phyloP scores from a whole-genome alignment of 2,329 filamentous ascomycete species.

The Teratosphaeria destructans region DNA sequence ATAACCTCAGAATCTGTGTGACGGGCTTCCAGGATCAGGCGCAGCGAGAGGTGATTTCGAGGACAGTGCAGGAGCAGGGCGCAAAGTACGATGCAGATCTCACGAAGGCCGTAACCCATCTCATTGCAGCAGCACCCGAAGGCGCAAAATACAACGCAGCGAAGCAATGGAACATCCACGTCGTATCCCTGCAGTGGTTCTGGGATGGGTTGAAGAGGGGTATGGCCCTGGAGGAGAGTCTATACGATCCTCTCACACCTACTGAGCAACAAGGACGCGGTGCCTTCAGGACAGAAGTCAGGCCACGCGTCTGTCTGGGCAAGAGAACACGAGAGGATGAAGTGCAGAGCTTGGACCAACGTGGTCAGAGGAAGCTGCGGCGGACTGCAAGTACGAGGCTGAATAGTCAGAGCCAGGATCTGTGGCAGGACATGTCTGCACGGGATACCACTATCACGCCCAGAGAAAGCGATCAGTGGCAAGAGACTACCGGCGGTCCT shows the following conservation, averaged over 20 bases:
- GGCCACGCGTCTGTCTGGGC: conserved; percentile 35
- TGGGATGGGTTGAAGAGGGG: conserved; percentile 70
- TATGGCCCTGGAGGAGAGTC: conserved; percentile 81
- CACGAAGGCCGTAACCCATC: conserved; percentile 74
- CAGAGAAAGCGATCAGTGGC: conserved; percentile 16
- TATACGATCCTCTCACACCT: conserved; percentile 67
- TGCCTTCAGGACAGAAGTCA: conserved; percentile 49
- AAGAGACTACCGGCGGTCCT: conserved; percentile 8
- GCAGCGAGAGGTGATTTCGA: conserved; percentile 60
- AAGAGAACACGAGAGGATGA: conserved; percentile 50
- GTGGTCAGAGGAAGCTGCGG: conserved; percentile 67
- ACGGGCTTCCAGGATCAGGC: conserved; percentile 59
- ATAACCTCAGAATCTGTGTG: conserved; percentile 53
- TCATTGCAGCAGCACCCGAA: conserved; percentile 67
- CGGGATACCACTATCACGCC: conserved; percentile 17
- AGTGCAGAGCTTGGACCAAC: conserved; percentile 16
- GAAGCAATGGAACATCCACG: conserved; percentile 67
- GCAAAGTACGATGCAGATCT: conserved; percentile 82
- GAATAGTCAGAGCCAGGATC: conserved; percentile 63
- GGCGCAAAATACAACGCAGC: conserved; percentile 88
- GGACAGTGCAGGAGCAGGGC: conserved; percentile 58
- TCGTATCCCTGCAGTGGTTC: conserved; percentile 79
- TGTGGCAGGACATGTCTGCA: conserved; percentile 82
- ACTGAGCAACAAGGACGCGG: conserved; percentile 61
- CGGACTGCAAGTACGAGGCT: conserved; percentile 80